Percentiles rank a stretch among this genome's conserved stretches.
Conservation (phyloP, 106 monocot genomes). For the Allium fistulosum region DNA sequence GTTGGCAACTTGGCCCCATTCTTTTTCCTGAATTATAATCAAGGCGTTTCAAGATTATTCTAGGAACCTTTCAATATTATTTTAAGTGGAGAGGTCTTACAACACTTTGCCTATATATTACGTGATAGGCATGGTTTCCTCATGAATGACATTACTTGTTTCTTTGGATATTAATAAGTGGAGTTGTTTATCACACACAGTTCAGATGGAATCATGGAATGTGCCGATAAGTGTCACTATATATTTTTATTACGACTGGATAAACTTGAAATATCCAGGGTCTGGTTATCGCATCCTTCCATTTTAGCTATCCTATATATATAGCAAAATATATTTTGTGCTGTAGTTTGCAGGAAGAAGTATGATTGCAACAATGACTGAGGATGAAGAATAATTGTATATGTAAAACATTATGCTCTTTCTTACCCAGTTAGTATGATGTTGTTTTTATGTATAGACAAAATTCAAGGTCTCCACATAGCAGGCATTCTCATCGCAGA, state of each 20-base stretch:
- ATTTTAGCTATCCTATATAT: neutral
- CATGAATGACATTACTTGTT: too few species aligned
- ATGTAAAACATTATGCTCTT: conserved; percentile 10
- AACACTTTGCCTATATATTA: too few species aligned
- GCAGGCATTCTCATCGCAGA: conserved; percentile 88
- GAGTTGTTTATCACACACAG: too few species aligned
- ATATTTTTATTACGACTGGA: neutral
- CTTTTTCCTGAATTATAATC: too few species aligned
- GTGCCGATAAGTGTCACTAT: neutral
- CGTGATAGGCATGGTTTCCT: too few species aligned
- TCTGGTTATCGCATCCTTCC: neutral
- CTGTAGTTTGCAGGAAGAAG: conserved; percentile 22
- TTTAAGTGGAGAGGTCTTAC: too few species aligned
- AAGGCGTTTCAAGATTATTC: too few species aligned
- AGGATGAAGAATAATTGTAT: conserved; percentile 16
- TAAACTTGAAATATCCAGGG: neutral
- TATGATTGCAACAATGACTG: conserved; percentile 7
- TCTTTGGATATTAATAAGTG: too few species aligned
- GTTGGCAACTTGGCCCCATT: too few species aligned
- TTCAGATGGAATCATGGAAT: too few species aligned
- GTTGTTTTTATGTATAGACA: conserved; percentile 76
- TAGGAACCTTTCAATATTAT: too few species aligned
- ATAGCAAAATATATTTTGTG: conserved; percentile 1
- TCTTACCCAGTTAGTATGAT: conserved; percentile 64
- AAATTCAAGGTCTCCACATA: conserved; percentile 84